Evolutionary conservation across 768 basidiomycete genomes (phyloP), one percentile per base, ranked within the genome.

Genomic region (Neoboletus brunneissimus): DNA sequence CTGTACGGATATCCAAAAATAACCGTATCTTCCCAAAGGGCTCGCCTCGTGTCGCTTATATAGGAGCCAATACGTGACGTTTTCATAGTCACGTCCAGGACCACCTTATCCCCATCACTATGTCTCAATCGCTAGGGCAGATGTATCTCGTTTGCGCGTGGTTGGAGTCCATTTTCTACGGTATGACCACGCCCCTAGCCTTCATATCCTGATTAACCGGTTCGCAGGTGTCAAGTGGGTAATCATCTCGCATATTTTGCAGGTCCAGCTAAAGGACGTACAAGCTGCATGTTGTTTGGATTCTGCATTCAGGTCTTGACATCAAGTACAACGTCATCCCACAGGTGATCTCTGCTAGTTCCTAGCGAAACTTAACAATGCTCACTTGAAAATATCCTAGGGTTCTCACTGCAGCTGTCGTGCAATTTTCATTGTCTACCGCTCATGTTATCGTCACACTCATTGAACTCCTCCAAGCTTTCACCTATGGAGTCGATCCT

Each of bases 131-230:
- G 7, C 34, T 64, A 38, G 63, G 51, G 20, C 63, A 55, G 27
- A 64, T 64, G 53, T 64, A 57, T 40, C 55, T 64, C 45, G 46
- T 45, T 10, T 54, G 59, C 16, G 54, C 34, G 7, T 64, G 63
- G 55, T 18, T 64, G 16, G 63, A 64, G 46, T 34, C 55, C 18
- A 57, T 64, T 31, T 61, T 64, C 45, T 64, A 61, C 37, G 63
- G 63, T 64, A 43, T 37, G 52, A 41, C 11, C 3, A 5, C 4
- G 1, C 27, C n/a, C 38, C 10, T 7, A 12, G 20, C 23, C 29
- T 32, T 18, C 18, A n/a, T 27, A 7, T 35, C 25, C 22, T 16
- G 5, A 32, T 7, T 15, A 15, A 31, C 29, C 7, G 23, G 15
- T 44, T 35, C 37, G 27, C 35, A 59, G 58, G 58, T n/a, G 1